phyloP scores from a whole-genome alignment of 805 yeast genomes.

The Kluyveromyces siamensis region DNA sequence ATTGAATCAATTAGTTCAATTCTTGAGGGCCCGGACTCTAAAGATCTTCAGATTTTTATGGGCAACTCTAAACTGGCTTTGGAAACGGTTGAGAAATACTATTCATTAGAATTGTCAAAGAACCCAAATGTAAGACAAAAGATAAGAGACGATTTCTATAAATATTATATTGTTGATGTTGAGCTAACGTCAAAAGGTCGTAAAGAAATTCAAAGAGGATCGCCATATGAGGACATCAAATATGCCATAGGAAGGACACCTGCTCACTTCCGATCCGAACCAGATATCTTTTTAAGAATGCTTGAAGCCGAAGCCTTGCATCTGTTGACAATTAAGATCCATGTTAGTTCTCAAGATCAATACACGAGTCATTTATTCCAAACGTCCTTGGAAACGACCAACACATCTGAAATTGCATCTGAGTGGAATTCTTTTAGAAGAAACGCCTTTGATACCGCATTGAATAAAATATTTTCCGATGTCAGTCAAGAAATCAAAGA shows the following conservation, averaged over 20 bases:
- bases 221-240: slow-evolving; percentile 82
- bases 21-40: slow-evolving; percentile 23
- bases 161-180: slow-evolving; percentile 61
- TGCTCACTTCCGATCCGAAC: slow-evolving; percentile 60
- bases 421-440: slow-evolving; percentile 79
- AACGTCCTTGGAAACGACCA: slow-evolving; percentile 60
- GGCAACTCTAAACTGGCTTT: slow-evolving; percentile 49
- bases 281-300: slow-evolving; percentile 83
- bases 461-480: slow-evolving; percentile 56
- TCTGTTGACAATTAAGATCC: slow-evolving; percentile 55
- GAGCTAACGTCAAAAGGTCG: slow-evolving; percentile 77
- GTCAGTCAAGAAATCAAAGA: slow-evolving; percentile 75
- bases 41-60: slow-evolving; percentile 34
- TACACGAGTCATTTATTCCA: slow-evolving; percentile 40
- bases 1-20: slow-evolving; percentile 43
- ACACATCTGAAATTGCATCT: slow-evolving; percentile 62
- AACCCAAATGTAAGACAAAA: slow-evolving; percentile 73
- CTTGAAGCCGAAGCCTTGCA: slow-evolving; percentile 82
- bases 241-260: slow-evolving; percentile 79
- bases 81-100: slow-evolving; percentile 65
- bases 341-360: slow-evolving; percentile 31
- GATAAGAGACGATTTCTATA: slow-evolving; percentile 52
- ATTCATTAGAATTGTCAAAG: slow-evolving; percentile 70
- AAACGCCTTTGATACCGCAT: slow-evolving; percentile 54
- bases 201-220: slow-evolving; percentile 65